phyloP scores from a whole-genome alignment of 2,329 filamentous ascomycete species.

The Diaporthe sp. region DNA sequence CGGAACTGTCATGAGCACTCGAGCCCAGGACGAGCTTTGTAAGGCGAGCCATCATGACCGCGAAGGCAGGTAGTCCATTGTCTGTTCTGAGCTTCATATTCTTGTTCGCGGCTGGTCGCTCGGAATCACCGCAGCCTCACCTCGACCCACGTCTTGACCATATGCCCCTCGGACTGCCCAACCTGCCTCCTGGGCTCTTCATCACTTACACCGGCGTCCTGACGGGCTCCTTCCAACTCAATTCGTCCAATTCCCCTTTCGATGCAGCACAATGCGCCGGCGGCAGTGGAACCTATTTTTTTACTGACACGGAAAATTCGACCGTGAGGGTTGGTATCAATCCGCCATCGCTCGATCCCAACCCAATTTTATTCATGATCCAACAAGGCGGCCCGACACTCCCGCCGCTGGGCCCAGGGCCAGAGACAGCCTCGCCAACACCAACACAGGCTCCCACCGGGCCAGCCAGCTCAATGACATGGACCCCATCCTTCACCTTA shows the following conservation, averaged over 20 bases:
- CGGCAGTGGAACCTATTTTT: background rate
- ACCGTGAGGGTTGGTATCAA: slow-evolving; percentile 11
- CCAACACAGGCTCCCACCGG: background rate
- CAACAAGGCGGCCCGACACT: background rate
- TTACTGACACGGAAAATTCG: background rate
- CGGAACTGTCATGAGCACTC: no score
- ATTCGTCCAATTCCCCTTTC: background rate
- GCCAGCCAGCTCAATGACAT: background rate
- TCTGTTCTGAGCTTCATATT: background rate
- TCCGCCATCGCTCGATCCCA: slow-evolving; percentile 7
- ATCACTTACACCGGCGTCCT: slow-evolving; percentile 12
- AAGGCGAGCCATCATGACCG: background rate
- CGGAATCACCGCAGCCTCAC: background rate
- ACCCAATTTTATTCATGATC: slow-evolving; percentile 11
- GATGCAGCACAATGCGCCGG: slow-evolving; percentile 8
- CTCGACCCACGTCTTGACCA: background rate
- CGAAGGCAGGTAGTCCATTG: background rate
- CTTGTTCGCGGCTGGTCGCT: background rate
- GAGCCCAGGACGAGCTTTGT: background rate
- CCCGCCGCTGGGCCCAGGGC: background rate
- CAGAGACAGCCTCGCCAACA: background rate
- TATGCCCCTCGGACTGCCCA: background rate
- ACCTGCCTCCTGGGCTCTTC: slow-evolving; percentile 19
- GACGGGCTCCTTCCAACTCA: background rate
- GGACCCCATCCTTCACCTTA: background rate